Base-by-base conservation (phyloP, 1,284 basidiomycete species). In the Agroathelia rolfsii region DNA sequence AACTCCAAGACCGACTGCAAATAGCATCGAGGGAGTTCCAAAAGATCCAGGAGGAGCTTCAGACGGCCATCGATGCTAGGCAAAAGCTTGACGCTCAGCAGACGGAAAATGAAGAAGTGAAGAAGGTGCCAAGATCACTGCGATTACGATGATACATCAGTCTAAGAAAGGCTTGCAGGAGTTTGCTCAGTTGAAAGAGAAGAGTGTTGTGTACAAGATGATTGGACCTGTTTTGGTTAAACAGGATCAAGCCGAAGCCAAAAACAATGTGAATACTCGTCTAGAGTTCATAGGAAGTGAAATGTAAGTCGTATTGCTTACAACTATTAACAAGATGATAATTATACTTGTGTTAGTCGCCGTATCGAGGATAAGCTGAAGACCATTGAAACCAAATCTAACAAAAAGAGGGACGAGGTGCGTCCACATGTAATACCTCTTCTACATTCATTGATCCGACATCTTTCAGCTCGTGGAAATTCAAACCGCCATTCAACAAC, bases 201-300 rank as follows among this genome's bases (percentile, higher is more conserved):
- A 78, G 42, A 95, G 93, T 49, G 72, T 69, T 6, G 72, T 98
- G 6, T 98, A 82, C 67, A 98, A 98, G 61, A 74, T 90, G 28
- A 72, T 95, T 28, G 95, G 94, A 0, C 88, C 90, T 1, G 83
- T 92, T 2, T 71, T 98, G 14, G 76, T 97, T 5, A 77, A 83
- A 47, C 94, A 97, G 57, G 93, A 96, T 43, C 78, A 81, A 46
- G 56, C 58, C 4, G 95, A 97, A 46, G 94, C 94, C 7, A 86
- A 84, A 51, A 64, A 61, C 37, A 96, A 94, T 50, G 88, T 98
- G 19, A 77, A 90, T 42, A 96, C 88, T 38, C 76, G 94, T 5
- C 60, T 98, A 24, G 87, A 90, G 40, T 96, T 90, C 58, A 97
- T 98, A 51, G 69, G 64, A 34, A 61, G 72, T 30, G 93, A 98